Base-by-base conservation (phyloP, 495 filamentous ascomycete genomes). In the Aspergillus avenaceus region DNA sequence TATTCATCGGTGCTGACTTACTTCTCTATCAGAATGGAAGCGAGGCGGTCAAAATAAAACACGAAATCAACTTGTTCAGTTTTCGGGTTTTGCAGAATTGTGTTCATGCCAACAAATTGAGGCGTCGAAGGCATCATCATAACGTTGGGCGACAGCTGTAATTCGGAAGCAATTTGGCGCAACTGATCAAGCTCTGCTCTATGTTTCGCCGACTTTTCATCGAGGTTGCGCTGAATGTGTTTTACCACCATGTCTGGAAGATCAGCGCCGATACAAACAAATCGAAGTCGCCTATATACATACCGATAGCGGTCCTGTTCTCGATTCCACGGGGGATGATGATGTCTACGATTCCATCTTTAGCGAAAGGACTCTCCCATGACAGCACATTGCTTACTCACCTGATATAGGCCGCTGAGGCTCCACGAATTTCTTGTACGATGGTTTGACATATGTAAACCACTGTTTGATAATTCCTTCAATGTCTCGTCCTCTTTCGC, bases 391-490 rank as follows among this genome's bases (percentile, higher is more conserved):
- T 4, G 25, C 19, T 18, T 29, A 23, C 70, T 49, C 61, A 83
- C 82, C 80, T 50, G 90, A 90, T 49, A 90, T 81, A 48, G 86
- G 81, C 21, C 90, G 78, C 61, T 98, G 93, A 37, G 95, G 93
- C 54, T 95, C 83, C 41, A 98, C 93, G 63, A 80, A 97, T 72
- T 79, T 76, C 52, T 90, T 86, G 56, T 91, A 97, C 51, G 96
- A 97, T 4, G 93, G 93, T 67, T 98, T 98, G 7, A 98, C 93
- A 66, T 85, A 98, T 28, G 66, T 65, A 63, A 96, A 96, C 93
- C 93, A 98, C 67, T 98, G 93, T 66, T 97, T 97, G 60, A 97
- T 91, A 60, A 91, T 91, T 31, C 93, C 93, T 54, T 96, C 88
- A 49, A 97, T 84, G 53, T 95, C 89, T 46, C 91, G 77, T 7